Evolutionary conservation across 768 basidiomycete genomes (phyloP), one percentile per base, ranked within the genome.

Genomic region (Nidula microcarpa): DNA sequence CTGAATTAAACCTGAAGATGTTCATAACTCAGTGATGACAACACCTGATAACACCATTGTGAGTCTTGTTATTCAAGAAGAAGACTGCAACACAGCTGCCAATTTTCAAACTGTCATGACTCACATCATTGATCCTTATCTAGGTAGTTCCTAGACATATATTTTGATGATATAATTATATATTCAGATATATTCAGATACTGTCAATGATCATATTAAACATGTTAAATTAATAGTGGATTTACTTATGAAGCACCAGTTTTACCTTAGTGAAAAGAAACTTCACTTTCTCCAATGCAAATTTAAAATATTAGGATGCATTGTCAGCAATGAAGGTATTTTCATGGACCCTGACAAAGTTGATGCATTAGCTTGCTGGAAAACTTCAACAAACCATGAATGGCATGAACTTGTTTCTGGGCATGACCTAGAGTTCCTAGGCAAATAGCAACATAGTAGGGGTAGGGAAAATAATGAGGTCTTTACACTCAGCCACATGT

Each of bases 31-130:
- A 0, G 52, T 67, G 0, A 66, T 74, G 45, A 57, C 60, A 0
- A 74, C 69, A 0, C 66, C 67, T 4, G 64, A 67, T 51, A 72
- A 73, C 0, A 71, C 62, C 1, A 71, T 74, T 67, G 62, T 67
- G 4, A 70, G 70, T 18, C 53, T 60, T 0, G 74, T 76, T 0
- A 60, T 76, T 51, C 73, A 74, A 51, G 50, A 59, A 34, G 57
- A 55, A 0, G 53, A 57, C 33, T 54, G 62, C 23, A 67, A 67
- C 45, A 61, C 64, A 0, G 68, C 70, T 0, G 56, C 70, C 0
- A 77, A 69, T 0, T 77, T 69, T 51, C 74, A 77, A 51, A 50
- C 64, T 0, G 55, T 75, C 0, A 72, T 75, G 62, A 70, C 62
- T 0, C 16, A 47, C 11, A 35, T 57, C 1, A 57, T 57, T 30